Evolutionary conservation across 441 rosid species (phyloP).

Genomic region (Mallotus repandus): DNA sequence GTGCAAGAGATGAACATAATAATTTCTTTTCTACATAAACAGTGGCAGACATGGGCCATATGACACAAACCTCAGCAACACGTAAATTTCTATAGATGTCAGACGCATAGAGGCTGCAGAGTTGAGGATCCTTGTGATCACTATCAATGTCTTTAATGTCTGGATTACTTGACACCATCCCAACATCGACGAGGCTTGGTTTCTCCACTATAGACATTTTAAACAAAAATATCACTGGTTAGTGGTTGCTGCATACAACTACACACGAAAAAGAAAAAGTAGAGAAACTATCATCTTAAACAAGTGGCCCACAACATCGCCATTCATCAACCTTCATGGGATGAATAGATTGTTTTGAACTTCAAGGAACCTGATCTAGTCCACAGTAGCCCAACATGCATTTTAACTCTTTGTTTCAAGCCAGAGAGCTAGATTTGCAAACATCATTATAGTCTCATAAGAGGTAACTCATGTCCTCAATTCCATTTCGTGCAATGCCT

Average conservation of each 20-base stretch:
- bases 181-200: constrained; percentile 30
- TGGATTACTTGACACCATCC: constrained; percentile 31
- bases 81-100: constrained; percentile 58
- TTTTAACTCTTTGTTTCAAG: neutral
- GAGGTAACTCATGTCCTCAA: neutral
- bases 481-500: neutral
- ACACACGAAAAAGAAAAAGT: constrained; percentile 8
- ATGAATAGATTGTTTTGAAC: neutral
- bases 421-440: constrained; percentile 1
- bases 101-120: constrained; percentile 67
- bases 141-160: constrained; percentile 56
- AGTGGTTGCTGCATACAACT: constrained; percentile 24
- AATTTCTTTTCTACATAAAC: neutral
- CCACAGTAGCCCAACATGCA: neutral
- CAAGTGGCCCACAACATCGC: constrained; percentile 25
- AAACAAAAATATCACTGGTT: constrained; percentile 25
- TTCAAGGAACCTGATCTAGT: neutral
- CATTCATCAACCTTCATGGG: constrained; percentile 17
- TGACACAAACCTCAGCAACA: constrained; percentile 65
- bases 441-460: neutral
- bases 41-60: constrained; percentile 20
- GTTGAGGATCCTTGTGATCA: constrained; percentile 53
- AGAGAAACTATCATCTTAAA: constrained; percentile 10
- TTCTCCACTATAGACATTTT: constrained; percentile 42
- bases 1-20: neutral